Evolutionary conservation across 1,139 yeast genomes (phyloP), one percentile per base, ranked within the genome.

Genomic region (Geotrichum restrictum): DNA sequence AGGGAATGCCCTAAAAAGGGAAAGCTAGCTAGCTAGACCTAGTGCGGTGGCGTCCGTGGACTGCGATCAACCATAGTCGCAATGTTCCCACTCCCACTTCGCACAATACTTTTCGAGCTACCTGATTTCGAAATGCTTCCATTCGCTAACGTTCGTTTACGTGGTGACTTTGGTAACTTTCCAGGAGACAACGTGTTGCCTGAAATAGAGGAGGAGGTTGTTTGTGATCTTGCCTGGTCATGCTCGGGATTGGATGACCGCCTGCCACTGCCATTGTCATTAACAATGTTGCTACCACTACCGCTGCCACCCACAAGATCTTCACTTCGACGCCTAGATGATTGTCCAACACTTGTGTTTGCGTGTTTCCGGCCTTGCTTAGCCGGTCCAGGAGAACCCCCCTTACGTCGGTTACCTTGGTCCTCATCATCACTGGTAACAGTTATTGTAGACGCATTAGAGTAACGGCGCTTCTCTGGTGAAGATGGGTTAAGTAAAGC

Each of bases 371-470:
- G 3, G 6, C 16, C 42, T 19, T 3, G 18, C 14, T 21, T 39
- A 31, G 31, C 31, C 11, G 42, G 21, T 21, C 3, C 22, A 22
- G 42, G n/a, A 21, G 16, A 13, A 4, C 27, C 18, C 13, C 41
- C 27, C 3, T 21, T n/a, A n/a, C 42, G 29, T 21, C 31, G 42
- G 8, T 14, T 29, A 3, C 11, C 8, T 16, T 21, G 14, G 8
- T 22, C 42, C 34, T 62, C 64, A 29, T 62, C 62, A 33, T 60
- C 66, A 36, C 63, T 60, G 8, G 61, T 59, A 8, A 65, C 62
- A 7, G 70, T 63, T 16, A 69, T 68, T 1, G 72, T 68, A 6
- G 70, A 65, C 33, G 69, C 65, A 50, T 64, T 61, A 10, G 69
- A 64, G n/a, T 65, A 64, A 16, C 71, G 57, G 10, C 72, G 60